Percentiles rank a stretch among this genome's conserved stretches.
Evolutionary conservation across 1,284 basidiomycete genomes (phyloP).

Genomic region (Puccinia coronata): DNA sequence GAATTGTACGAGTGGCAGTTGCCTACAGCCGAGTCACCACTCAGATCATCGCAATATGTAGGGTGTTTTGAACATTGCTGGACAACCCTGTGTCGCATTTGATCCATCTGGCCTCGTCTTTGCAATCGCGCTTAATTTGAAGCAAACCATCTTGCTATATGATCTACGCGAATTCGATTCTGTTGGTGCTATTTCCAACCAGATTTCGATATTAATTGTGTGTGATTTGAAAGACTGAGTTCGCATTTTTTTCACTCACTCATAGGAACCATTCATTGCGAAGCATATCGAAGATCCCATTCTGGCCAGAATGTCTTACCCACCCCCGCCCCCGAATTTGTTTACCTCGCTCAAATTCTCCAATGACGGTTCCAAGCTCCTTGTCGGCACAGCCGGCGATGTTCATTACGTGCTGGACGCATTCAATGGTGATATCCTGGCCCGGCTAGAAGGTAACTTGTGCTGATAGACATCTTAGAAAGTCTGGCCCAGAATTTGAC

Average conservation of each 20-base stretch:
- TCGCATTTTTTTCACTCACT: neutral
- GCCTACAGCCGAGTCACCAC: too few relatives aligned
- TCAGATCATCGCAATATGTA: constrained; percentile 62
- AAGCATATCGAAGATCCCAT: constrained; percentile 79
- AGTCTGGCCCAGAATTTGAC: constrained; percentile 56
- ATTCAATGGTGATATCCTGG: constrained; percentile 77
- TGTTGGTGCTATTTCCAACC: constrained; percentile 55
- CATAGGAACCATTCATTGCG: constrained; percentile 74
- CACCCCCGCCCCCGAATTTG: constrained; percentile 71
- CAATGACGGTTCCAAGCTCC: constrained; percentile 80
- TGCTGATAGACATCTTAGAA: neutral
- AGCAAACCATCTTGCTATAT: constrained; percentile 78
- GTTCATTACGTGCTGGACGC: constrained; percentile 91
- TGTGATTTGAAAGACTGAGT: neutral
- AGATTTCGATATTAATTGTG: neutral
- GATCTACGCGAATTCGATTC: constrained; percentile 86
- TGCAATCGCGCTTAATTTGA: constrained; percentile 84
- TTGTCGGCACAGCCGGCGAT: constrained; percentile 87
- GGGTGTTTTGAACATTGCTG: constrained; percentile 64
- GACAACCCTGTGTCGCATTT: constrained; percentile 80
- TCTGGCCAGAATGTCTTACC: constrained; percentile 71
- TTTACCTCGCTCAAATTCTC: constrained; percentile 91
- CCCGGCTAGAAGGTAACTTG: constrained; percentile 71
- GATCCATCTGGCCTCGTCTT: constrained; percentile 87
- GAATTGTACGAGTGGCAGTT: too few relatives aligned